Evolutionary conservation across 1,284 basidiomycete species (phyloP).

Genomic region (Blastosporella zonata): DNA sequence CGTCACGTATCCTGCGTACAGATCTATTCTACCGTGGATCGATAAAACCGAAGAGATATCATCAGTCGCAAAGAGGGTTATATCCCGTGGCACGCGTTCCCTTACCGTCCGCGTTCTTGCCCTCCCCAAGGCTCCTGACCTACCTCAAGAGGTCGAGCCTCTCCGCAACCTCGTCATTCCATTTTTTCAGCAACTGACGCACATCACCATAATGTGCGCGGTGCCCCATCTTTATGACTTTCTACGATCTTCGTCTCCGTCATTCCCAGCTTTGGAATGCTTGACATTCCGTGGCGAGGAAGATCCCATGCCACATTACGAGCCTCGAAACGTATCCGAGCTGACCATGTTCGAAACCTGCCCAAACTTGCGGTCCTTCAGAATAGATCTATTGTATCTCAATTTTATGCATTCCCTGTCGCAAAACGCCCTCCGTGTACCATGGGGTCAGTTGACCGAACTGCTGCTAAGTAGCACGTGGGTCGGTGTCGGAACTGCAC

Average conservation of each 20-base stretch:
- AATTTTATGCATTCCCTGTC: not conserved
- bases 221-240: not conserved
- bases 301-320: not conserved
- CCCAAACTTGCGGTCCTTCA: not conserved
- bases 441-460: not conserved
- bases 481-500: not conserved
- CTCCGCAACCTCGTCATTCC: slow-evolving; percentile 1
- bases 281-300: not conserved
- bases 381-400: not conserved
- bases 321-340: not conserved
- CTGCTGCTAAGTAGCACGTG: not conserved
- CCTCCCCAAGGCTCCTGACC: not conserved
- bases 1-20: not conserved
- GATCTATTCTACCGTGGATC: not conserved
- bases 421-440: not conserved
- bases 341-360: not conserved
- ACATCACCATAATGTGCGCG: not conserved
- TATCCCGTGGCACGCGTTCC: slow-evolving; percentile 4
- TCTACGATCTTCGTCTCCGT: not conserved
- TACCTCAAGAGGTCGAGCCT: not conserved
- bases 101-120: not conserved
- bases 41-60: not conserved
- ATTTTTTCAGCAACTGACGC: slow-evolving; percentile 2
- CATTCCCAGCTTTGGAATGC: slow-evolving; percentile 3
- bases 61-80: not conserved